phyloP scores from a whole-genome alignment of 2,329 filamentous ascomycete genomes.

The Cladophialophora immunda region DNA sequence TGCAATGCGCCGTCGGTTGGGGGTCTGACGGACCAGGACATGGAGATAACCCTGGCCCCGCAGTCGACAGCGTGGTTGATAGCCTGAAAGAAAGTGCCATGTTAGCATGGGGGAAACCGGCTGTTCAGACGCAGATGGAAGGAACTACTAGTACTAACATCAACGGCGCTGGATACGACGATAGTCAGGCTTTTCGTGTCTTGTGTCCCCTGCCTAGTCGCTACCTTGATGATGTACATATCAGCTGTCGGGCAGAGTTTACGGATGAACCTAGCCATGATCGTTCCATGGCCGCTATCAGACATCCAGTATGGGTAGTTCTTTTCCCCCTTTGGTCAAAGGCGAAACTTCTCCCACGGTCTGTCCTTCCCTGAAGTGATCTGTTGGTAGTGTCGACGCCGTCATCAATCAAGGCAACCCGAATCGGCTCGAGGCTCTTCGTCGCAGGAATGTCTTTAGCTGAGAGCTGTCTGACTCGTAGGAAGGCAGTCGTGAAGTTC shows the following conservation, averaged over 20 bases:
- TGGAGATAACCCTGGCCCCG: neutral
- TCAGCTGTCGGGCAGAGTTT: neutral
- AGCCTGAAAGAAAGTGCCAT: neutral
- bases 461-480: neutral
- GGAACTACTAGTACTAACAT: neutral
- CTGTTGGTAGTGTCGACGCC: neutral
- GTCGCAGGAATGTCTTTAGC: neutral
- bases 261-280: slow-evolving; percentile 1
- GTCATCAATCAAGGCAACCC: slow-evolving; percentile 1
- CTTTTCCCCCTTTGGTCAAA: neutral
- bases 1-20: neutral
- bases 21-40: neutral
- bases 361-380: neutral
- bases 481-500: neutral
- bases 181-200: neutral
- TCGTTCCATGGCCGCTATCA: neutral
- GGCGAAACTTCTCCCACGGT: neutral
- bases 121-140: neutral
- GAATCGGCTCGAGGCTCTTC: neutral
- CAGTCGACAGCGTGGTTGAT: slow-evolving; percentile 1
- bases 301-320: neutral
- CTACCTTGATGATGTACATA: neutral
- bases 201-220: neutral
- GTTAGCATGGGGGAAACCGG: too few relatives aligned
- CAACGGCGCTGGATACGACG: neutral